A percentile compares a stretch with the other conserved stretches of the same genome.
Evolutionary conservation across 768 basidiomycete species (phyloP).

Genomic region (Leccinum variicolor): DNA sequence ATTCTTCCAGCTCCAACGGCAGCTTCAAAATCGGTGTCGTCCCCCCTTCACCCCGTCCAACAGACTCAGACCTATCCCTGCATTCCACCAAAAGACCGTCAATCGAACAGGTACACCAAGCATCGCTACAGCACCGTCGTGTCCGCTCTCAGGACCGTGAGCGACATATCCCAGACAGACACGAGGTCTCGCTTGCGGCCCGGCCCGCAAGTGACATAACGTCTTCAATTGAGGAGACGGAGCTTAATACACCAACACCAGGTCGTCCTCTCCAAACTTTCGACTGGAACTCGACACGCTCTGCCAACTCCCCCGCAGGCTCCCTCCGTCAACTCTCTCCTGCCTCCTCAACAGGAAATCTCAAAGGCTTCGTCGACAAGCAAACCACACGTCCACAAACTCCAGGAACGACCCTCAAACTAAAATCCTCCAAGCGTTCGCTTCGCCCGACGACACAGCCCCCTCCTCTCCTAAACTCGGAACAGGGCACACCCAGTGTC

Average conservation of each 20-base stretch:
- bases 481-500: constrained; percentile 9
- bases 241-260: constrained; percentile 26
- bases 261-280: constrained; percentile 6
- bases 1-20: constrained; percentile 11
- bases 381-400: constrained; percentile 2
- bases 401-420: constrained; percentile 4
- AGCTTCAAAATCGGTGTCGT: constrained; percentile 32
- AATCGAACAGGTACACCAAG: constrained; percentile 18
- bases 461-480: constrained; percentile 24
- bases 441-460: constrained; percentile 28
- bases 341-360: constrained; percentile 31
- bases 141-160: constrained; percentile 31
- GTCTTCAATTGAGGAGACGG: constrained; percentile 19
- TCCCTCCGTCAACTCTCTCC: constrained; percentile 26
- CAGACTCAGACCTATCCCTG: constrained; percentile 15
- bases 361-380: constrained; percentile 26
- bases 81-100: constrained; percentile 2
- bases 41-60: constrained; percentile 26
- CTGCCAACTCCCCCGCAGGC: constrained; percentile 7
- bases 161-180: constrained; percentile 27
- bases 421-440: constrained; percentile 24
- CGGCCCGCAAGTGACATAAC: constrained; percentile 25
- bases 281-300: constrained; percentile 16
- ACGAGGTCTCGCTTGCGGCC: constrained; percentile 33
- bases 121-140: constrained; percentile 24